Conservation (phyloP, 2,329 filamentous ascomycete genomes). For the Talaromyces funiculosus region DNA sequence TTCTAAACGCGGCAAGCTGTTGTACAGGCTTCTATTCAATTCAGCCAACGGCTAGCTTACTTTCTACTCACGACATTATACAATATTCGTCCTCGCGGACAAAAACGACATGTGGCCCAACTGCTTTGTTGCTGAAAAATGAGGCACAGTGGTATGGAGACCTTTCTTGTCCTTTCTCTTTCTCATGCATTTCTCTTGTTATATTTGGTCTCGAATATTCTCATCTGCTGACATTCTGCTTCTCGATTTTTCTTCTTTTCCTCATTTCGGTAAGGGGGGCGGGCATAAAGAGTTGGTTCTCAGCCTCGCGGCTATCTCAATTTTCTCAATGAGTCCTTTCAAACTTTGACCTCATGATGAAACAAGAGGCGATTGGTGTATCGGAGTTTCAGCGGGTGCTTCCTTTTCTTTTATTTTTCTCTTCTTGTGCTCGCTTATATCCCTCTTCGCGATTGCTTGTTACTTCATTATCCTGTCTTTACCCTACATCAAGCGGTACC, state of each 20-base stretch:
- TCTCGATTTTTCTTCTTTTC: background rate
- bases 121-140: background rate
- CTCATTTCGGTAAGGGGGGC: constrained; percentile 21
- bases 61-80: constrained; percentile 8
- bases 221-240: constrained; percentile 11
- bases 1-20: constrained; percentile 8
- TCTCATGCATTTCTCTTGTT: constrained; percentile 6
- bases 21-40: constrained; percentile 1
- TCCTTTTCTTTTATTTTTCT: background rate
- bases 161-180: background rate
- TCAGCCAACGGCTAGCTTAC: constrained; percentile 16
- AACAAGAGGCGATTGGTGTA: constrained; percentile 23
- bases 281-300: constrained; percentile 20
- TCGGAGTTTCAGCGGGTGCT: constrained; percentile 16
- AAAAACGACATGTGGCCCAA: constrained; percentile 13
- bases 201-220: background rate
- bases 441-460: constrained; percentile 1
- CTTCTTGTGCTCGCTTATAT: background rate
- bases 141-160: background rate
- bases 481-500: background rate
- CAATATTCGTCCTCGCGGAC: constrained; percentile 31
- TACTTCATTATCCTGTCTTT: background rate
- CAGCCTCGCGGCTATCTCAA: constrained; percentile 23
- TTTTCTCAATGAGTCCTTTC: constrained; percentile 11
- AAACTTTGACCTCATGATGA: constrained; percentile 8